Evolutionary conservation across 306 rosid species (phyloP), one percentile per base, ranked within the genome.

Genomic region (Fragaria ananassa): DNA sequence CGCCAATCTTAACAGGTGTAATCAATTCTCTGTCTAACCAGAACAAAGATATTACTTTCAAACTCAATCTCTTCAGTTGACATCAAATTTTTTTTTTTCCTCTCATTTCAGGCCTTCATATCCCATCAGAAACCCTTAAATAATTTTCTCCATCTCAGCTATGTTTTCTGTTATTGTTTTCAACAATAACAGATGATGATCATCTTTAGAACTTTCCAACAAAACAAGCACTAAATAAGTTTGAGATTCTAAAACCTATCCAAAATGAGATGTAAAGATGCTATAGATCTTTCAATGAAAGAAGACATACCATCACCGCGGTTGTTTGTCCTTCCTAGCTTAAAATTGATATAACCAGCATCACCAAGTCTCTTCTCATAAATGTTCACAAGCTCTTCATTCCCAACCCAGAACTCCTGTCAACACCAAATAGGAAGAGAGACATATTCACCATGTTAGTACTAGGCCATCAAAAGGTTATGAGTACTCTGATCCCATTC

Each of bases 291-390:
- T 31, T 29, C 67, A 61, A 76, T 50, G 58, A 66, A 42, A 72
- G 74, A 46, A 73, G 61, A 54, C 84, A 45, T 85, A 95, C 99
- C 99, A 54, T 95, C 99, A 14, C 99, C 99, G 12, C 99, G 99
- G 81, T 95, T 95, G 68, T 95, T 95, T 3, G 99, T 92, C 76
- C 99, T 83, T 67, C 87, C 99, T 61, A 95, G 96, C 85, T 95
- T 90, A 83, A 92, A 91, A 83, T 74, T 86, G 61, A 78, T 68
- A 77, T 95, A 95, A 67, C 97, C 97, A 19, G 96, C 97, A 68
- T 88, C 90, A 0, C 85, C 85, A 25, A 95, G 89, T 62, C 91
- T 85, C 76, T 81, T 89, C 84, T 92, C 92, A 73, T 92, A 95
- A 73, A 95, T 75, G 67, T 87, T 76, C 56, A 95, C 98, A 71